Evolutionary conservation across 257 asterid genomes (phyloP).

Genomic region (Orobanche coerulescens): DNA sequence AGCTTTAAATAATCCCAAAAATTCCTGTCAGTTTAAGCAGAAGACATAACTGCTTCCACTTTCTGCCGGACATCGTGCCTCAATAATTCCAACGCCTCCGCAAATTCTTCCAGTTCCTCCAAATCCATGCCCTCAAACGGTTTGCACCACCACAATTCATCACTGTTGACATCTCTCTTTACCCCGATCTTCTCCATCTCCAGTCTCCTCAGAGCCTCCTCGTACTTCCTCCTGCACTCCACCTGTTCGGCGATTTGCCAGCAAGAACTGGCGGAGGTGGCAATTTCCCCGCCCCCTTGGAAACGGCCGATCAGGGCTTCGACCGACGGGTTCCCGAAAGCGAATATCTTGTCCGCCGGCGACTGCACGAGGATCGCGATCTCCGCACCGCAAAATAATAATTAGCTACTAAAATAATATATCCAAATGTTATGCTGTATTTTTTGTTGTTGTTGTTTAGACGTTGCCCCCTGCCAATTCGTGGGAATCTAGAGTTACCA

Average conservation of each 20-base stretch:
- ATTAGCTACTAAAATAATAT: too few relatives aligned
- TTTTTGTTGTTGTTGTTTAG: too few relatives aligned
- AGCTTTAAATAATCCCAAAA: too few relatives aligned
- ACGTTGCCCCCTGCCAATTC: too few relatives aligned
- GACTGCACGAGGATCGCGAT: constrained; percentile 29
- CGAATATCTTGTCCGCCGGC: constrained; percentile 22
- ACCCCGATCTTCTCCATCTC: constrained; percentile 25
- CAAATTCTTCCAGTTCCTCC: constrained; percentile 37
- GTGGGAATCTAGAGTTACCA: too few relatives aligned
- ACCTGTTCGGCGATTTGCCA: background rate
- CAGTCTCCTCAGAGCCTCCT: constrained; percentile 17
- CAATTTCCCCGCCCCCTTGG: background rate
- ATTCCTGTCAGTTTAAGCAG: too few relatives aligned
- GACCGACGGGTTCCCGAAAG: constrained; percentile 25
- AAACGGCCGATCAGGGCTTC: constrained; percentile 15
- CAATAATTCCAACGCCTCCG: constrained; percentile 26
- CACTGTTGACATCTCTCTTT: background rate
- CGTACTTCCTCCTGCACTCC: constrained; percentile 12
- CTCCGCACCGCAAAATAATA: constrained; percentile 26
- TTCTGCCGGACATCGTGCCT: constrained; percentile 22
- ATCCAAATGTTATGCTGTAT: too few relatives aligned
- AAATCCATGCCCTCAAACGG: constrained; percentile 22
- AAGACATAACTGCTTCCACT: constrained; percentile 18
- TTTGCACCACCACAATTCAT: constrained; percentile 35
- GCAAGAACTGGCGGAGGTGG: too few relatives aligned